Percentiles rank a stretch among this genome's conserved stretches.
These are phyloP conservation scores for Lablab purpureus DNA, from an alignment of 306 rosid genomes.

Conservation along the genomic window DNA sequence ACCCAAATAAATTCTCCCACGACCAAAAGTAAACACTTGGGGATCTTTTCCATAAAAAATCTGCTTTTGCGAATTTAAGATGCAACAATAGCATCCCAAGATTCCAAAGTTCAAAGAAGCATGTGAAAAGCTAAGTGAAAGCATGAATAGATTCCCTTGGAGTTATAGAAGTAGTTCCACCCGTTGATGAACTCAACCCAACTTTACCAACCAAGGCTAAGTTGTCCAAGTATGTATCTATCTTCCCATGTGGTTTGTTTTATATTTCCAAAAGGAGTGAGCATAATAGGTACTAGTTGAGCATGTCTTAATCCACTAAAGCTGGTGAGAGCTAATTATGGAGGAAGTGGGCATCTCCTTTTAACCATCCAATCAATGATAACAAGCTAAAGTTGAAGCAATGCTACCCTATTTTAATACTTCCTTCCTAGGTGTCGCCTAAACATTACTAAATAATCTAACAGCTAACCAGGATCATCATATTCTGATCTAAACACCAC, in stretches of 20 bases:
- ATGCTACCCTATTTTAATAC: conserved; percentile 3
- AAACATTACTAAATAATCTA: conserved; percentile 36
- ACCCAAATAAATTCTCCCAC: conserved; percentile 36
- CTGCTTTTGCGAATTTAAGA: conserved; percentile 41
- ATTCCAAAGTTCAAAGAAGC: conserved; percentile 47
- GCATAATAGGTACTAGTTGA: conserved; percentile 38
- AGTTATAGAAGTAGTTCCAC: conserved; percentile 19
- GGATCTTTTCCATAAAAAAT: conserved; percentile 35
- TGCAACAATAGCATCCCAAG: conserved; percentile 44
- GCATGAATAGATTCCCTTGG: conserved; percentile 42
- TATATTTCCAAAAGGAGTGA: conserved; percentile 41
- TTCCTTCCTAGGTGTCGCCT: conserved; percentile 42
- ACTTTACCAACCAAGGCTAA: conserved; percentile 33
- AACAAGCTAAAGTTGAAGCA: conserved; percentile 44
- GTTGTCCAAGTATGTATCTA: conserved; percentile 39
- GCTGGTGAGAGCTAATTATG: conserved; percentile 49
- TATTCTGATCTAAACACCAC: conserved; percentile 16
- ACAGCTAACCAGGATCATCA: conserved; percentile 15
- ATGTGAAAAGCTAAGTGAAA: conserved; percentile 50
- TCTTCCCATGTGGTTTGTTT: conserved; percentile 52
- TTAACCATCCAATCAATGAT: conserved; percentile 57
- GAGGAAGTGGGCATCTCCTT: conserved; percentile 65
- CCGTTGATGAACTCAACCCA: conserved; percentile 40
- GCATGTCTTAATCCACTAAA: conserved; percentile 46
- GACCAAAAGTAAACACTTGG: conserved; percentile 36